Conservation (phyloP, 352 stramenopile species). For the Phytophthora nicotianae region DNA sequence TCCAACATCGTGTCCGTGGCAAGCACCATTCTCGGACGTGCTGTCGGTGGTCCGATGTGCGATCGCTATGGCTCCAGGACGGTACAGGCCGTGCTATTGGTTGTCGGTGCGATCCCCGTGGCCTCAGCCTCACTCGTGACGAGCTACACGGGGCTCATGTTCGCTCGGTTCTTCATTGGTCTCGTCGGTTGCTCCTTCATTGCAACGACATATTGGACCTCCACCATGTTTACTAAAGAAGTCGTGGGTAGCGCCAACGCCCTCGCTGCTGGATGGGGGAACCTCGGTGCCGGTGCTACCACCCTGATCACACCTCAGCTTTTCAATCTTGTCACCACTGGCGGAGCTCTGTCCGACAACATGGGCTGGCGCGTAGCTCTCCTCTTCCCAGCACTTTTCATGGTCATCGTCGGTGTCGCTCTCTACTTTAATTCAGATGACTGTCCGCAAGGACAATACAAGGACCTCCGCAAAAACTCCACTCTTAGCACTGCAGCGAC, state of each 20-base stretch:
- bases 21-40: slow-evolving; percentile 91
- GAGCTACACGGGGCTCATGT: slow-evolving; percentile 68
- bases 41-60: slow-evolving; percentile 90
- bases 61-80: slow-evolving; percentile 91
- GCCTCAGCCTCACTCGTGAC: slow-evolving; percentile 85
- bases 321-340: slow-evolving; percentile 86
- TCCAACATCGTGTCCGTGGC: slow-evolving; percentile 91
- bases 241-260: slow-evolving; percentile 94
- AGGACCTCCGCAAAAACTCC: slow-evolving; percentile 58
- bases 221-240: slow-evolving; percentile 92
- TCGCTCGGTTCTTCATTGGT: slow-evolving; percentile 94
- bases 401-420: slow-evolving; percentile 69
- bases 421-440: slow-evolving; percentile 89
- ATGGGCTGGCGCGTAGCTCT: slow-evolving; percentile 91
- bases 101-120: slow-evolving; percentile 83
- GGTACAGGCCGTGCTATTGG: slow-evolving; percentile 80
- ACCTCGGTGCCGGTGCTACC: slow-evolving; percentile 91
- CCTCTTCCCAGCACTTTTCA: slow-evolving; percentile 89
- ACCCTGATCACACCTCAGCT: slow-evolving; percentile 90
- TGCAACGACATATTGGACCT: slow-evolving; percentile 93
- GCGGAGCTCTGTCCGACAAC: slow-evolving; percentile 55
- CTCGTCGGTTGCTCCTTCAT: slow-evolving; percentile 94
- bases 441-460: slow-evolving; percentile 92
- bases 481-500: slow-evolving; percentile 21
- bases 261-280: slow-evolving; percentile 92